Evolutionary conservation across 2,329 filamentous ascomycete species (phyloP).

Genomic region (Tolypocladium guangdongense): DNA sequence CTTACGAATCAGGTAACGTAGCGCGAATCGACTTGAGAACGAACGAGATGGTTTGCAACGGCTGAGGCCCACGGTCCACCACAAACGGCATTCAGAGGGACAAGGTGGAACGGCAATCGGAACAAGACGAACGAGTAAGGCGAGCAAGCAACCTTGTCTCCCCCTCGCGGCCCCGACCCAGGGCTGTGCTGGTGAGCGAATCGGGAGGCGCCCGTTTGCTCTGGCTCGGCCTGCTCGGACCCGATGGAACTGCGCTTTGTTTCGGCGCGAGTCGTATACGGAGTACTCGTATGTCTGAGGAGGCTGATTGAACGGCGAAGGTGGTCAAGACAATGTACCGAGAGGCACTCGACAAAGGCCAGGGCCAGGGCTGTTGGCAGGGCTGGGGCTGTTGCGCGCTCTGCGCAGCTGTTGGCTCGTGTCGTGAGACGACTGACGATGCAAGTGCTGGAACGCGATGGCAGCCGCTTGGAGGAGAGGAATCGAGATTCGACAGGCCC

Average conservation of each 20-base stretch:
- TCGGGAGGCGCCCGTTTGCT: conserved; percentile 2
- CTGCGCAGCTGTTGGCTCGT: neutral
- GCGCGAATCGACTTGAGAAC: neutral
- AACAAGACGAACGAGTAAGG: conserved; percentile 1
- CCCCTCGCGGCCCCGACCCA: neutral
- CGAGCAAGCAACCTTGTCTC: conserved; percentile 2
- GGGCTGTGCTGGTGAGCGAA: conserved; percentile 1
- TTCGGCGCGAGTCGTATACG: conserved; percentile 1
- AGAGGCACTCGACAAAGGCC: neutral
- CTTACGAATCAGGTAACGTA: neutral
- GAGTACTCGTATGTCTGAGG: neutral
- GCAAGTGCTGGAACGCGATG: neutral
- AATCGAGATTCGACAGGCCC: neutral
- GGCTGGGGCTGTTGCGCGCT: neutral
- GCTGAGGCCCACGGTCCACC: neutral
- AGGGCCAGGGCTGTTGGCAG: neutral
- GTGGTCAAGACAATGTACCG: neutral
- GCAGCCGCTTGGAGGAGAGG: neutral
- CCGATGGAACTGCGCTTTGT: neutral
- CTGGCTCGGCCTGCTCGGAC: neutral
- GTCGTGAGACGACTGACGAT: neutral
- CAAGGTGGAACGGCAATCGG: conserved; percentile 2
- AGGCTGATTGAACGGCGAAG: neutral
- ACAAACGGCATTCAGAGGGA: neutral
- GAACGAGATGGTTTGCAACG: conserved; percentile 1